These are phyloP conservation scores for Trametes punicea DNA, from an alignment of 768 basidiomycete species.

Conservation along the genomic window DNA sequence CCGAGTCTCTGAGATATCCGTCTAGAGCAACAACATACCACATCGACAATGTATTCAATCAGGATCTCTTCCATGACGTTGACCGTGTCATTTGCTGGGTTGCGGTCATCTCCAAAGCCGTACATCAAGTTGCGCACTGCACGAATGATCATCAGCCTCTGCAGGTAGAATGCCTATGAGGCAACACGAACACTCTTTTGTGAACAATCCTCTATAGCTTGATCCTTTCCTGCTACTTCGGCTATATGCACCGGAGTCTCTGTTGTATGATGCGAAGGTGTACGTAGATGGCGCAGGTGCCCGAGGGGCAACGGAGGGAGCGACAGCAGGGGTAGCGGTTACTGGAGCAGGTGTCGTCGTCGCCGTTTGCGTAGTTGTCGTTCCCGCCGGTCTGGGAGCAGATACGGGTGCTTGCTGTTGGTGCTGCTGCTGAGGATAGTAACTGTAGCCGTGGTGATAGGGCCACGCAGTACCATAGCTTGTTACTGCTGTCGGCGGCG, in stretches of 20 bases:
- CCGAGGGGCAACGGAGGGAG: slow-evolving; percentile 14
- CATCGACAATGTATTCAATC: slow-evolving; percentile 85
- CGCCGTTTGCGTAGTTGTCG: slow-evolving; percentile 28
- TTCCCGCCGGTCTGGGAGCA: slow-evolving; percentile 23
- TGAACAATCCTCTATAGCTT: slow-evolving; percentile 70
- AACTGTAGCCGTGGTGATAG: slow-evolving; percentile 60
- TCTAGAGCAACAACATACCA: slow-evolving; percentile 52
- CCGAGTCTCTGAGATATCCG: background rate
- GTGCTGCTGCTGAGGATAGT: slow-evolving; percentile 36
- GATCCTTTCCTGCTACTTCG: slow-evolving; percentile 61
- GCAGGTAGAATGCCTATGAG: background rate
- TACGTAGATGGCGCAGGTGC: slow-evolving; percentile 42
- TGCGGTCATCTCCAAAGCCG: slow-evolving; percentile 89
- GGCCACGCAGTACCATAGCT: slow-evolving; percentile 65
- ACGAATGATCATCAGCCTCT: background rate
- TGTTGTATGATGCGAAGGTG: slow-evolving; percentile 46
- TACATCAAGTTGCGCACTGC: slow-evolving; percentile 86
- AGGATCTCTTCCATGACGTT: slow-evolving; percentile 93
- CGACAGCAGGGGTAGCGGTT: slow-evolving; percentile 21
- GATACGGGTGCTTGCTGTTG: slow-evolving; percentile 20
- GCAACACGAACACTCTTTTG: slow-evolving; percentile 75
- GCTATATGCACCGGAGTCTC: slow-evolving; percentile 45
- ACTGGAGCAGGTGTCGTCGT: slow-evolving; percentile 15
- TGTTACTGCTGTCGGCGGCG: slow-evolving; percentile 60
- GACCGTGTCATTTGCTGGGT: slow-evolving; percentile 84